Conservation (phyloP, 2,329 filamentous ascomycete genomes). For the Monascus ruber region DNA sequence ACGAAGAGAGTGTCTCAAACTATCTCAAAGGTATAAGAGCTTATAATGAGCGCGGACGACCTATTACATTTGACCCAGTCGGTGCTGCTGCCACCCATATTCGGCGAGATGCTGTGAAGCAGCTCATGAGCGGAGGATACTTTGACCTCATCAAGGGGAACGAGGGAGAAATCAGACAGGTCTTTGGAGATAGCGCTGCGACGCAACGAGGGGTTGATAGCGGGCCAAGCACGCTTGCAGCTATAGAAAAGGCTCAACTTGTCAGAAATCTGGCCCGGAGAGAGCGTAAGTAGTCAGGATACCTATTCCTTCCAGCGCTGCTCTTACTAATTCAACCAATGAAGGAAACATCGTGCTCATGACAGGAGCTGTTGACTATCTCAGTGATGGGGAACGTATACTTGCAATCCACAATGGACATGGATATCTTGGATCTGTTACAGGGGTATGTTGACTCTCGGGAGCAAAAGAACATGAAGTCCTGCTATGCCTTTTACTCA, state of each 20-base stretch:
- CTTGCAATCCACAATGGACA: slow-evolving; percentile 68
- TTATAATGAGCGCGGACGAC: slow-evolving; percentile 66
- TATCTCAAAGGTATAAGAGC: slow-evolving; percentile 64
- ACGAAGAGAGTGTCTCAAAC: slow-evolving; percentile 59
- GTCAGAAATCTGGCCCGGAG: slow-evolving; percentile 55
- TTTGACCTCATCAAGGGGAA: slow-evolving; percentile 91
- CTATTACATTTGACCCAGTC: slow-evolving; percentile 79
- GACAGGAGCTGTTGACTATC: slow-evolving; percentile 66
- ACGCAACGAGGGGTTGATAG: slow-evolving; percentile 82
- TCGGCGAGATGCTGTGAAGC: slow-evolving; percentile 58
- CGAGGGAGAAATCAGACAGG: slow-evolving; percentile 71
- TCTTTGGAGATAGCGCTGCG: slow-evolving; percentile 46
- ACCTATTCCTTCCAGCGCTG: neutral
- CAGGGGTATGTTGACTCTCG: slow-evolving; percentile 23
- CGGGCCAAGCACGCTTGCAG: slow-evolving; percentile 42
- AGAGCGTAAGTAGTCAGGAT: slow-evolving; percentile 36
- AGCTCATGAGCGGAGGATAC: slow-evolving; percentile 61
- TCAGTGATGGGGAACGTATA: slow-evolving; percentile 62
- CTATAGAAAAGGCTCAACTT: slow-evolving; percentile 48
- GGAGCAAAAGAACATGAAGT: no score
- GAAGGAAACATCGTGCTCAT: slow-evolving; percentile 59
- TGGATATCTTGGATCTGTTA: slow-evolving; percentile 37
- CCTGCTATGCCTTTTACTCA: neutral
- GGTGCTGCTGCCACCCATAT: slow-evolving; percentile 74
- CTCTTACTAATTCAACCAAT: neutral